Evolutionary conservation across 208 protist species (phyloP), one percentile per base, ranked within the genome.

Genomic region (Trypanosoma rangeli): DNA sequence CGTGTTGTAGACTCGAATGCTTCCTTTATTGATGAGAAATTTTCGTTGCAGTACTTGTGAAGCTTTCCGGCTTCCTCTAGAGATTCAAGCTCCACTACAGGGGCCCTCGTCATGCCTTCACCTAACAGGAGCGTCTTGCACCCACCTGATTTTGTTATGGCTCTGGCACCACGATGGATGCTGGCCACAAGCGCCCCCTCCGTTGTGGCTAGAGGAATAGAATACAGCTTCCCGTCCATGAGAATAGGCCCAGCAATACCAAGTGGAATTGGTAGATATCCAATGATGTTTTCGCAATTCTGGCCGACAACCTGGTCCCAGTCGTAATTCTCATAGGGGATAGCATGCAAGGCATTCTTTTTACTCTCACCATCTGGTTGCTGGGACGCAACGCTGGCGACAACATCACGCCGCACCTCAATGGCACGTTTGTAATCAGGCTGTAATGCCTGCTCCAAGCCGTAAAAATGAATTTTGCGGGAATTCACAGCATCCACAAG

Each of bases 151-250:
- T 87, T 73, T 53, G 87, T 90, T 70, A 99, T 97, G 53, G 97
- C 98, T 56, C 94, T 93, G 18, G 92, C 96, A 42, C 98, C 98
- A 59, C 98, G 88, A 71, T 98, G 87, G 20, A 96, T 98, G 62
- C 87, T 97, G 13, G 98, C 98, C 35, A 99, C 76, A 18, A 99
- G 88, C 22, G 92, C 90, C 39, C 98, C 98, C 70, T 99, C 98
- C n/a, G 97, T 99, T 35, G 98, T 99, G 18, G 98, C 98, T 97
- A 99, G 98, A 15, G 98, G 98, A 54, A 99, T 75, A 24, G 71
- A 75, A 39, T 95, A 81, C 10, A 89, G 60, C 64, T 94, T 78
- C 3, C 94, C 96, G 74, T 99, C 94, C 0, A 99, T 64, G 26
- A 95, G 42, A 28, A 99, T 64, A 44, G 98, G 98, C 0, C 98